Base-by-base conservation (phyloP, 441 rosid genomes). In the Gossypium laxum region DNA sequence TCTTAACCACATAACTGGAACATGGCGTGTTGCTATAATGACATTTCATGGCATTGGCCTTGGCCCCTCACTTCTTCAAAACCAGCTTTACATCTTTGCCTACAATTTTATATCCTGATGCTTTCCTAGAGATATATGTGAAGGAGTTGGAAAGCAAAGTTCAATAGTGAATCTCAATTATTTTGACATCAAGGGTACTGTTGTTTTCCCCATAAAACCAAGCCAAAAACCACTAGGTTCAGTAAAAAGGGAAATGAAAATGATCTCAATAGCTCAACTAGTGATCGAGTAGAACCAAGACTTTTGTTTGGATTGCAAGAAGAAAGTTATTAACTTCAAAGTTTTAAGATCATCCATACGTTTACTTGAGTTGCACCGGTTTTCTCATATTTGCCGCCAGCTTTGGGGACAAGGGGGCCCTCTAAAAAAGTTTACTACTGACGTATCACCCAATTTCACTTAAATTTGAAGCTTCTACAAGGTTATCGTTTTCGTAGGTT, bases 391-490 rank as follows among this genome's bases (percentile, higher is more conserved):
- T 24, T 81, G 77, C 28, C 43, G 28, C 68, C 52, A 50, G 66
- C 67, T 54, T 67, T 15, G 78, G 74, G 28, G 76, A 78, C 75
- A 81, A 0, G 15, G 11, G 75, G 63, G 50, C 15, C 58, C 73
- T 67, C 57, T 12, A n/a, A 8, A 48, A 76, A 71, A n/a, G 73
- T 47, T 63, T 55, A 51, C 67, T 2, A 70, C 48, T 75, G 78
- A 81, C 78, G 54, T 74, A 52, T 59, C 77, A 76, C 72, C 82
- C 56, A 32, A 62, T 18, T 28, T 64, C 79, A 54, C 67, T 77
- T 72, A 45, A 19, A 26, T 80, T 71, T 74, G 21, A 74, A 74
- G 62, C 52, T 71, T 19, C n/a, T 0, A 43, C 1, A 26, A 55
- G 12, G 41, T 51, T 6, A 15, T 11, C 24, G 32, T 28, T 72